Conservation (phyloP, 345 rosid species). For the Gossypium turneri region DNA sequence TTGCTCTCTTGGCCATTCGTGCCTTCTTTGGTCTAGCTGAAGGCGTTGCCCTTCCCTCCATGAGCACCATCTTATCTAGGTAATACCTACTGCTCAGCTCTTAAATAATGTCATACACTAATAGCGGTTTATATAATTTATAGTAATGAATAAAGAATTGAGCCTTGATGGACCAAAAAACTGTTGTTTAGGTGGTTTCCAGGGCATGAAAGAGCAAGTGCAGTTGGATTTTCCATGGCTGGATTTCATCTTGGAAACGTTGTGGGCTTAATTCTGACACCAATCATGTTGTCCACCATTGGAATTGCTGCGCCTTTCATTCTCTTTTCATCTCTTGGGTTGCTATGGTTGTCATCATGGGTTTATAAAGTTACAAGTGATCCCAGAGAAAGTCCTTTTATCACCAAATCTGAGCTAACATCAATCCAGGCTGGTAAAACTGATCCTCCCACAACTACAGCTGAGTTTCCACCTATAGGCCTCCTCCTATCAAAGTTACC, state of each 20-base stretch:
- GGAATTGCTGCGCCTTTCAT: slow-evolving; percentile 79
- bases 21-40: slow-evolving; percentile 90
- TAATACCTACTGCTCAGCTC: slow-evolving; percentile 7
- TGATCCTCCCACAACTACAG: slow-evolving; percentile 24
- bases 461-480: slow-evolving; percentile 47
- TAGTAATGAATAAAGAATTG: background rate
- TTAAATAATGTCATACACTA: background rate
- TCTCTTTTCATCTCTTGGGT: slow-evolving; percentile 70
- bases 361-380: slow-evolving; percentile 49
- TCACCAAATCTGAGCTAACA: slow-evolving; percentile 56
- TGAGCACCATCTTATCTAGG: slow-evolving; percentile 83
- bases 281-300: slow-evolving; percentile 61
- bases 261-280: slow-evolving; percentile 70
- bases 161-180: background rate
- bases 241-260: slow-evolving; percentile 98
- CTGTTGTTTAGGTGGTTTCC: slow-evolving; percentile 68
- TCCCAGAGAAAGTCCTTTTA: slow-evolving; percentile 60
- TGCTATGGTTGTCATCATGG: slow-evolving; percentile 71
- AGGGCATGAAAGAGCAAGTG: slow-evolving; percentile 72
- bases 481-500: slow-evolving; percentile 64
- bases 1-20: slow-evolving; percentile 56
- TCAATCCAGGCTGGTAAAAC: slow-evolving; percentile 71
- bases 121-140: background rate
- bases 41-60: slow-evolving; percentile 90
- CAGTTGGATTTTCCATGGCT: slow-evolving; percentile 89